Base-by-base conservation (phyloP, 345 rosid genomes). In the Angophora floribunda region DNA sequence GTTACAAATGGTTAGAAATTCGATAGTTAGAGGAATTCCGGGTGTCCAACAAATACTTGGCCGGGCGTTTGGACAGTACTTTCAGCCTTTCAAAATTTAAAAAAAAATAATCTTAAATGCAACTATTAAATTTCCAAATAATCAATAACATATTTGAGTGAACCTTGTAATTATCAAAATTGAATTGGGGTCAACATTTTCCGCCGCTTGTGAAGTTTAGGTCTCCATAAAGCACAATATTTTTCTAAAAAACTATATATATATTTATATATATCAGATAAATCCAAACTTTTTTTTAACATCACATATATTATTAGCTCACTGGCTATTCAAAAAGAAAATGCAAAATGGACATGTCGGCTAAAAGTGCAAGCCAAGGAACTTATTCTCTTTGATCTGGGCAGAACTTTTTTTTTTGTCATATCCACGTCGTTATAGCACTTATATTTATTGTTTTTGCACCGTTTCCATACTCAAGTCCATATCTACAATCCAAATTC, bases 271-370 rank as follows among this genome's bases (percentile, higher is more conserved):
- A 59, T 10, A 59, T 59, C 5, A 24, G 30, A 59, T 26, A 3
- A 59, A 59, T 59, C 30, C 45, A 5, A 16, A 7, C 8, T 16
- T 17, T 8, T 17, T 16, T 36, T 13, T 70, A 7, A 36, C 44
- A 36, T 70, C 2, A 9, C 1, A 0, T 17, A 4, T 70, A 16
- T 16, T 8, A 9, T 70, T 5, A 0, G 24, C 80, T 16, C 9
- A 32, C 24, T 4, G 12, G 21, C 80, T 70, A 3, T 32, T 16
- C 3, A 36, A 17, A 70, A 0, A 41, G n/a, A 8, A 5, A 2
- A 9, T 8, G 47, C 47, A 70, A 70, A 70, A 8, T 32, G 1
- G 41, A 70, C 80, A 5, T 17, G 24, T 12, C 80, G 6, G 44
- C 80, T 9, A 22, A 16, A 32, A 19, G 12, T 9, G 80, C 80